Evolutionary conservation across 768 basidiomycete species (phyloP).

Genomic region (Dentipellis fragilis): DNA sequence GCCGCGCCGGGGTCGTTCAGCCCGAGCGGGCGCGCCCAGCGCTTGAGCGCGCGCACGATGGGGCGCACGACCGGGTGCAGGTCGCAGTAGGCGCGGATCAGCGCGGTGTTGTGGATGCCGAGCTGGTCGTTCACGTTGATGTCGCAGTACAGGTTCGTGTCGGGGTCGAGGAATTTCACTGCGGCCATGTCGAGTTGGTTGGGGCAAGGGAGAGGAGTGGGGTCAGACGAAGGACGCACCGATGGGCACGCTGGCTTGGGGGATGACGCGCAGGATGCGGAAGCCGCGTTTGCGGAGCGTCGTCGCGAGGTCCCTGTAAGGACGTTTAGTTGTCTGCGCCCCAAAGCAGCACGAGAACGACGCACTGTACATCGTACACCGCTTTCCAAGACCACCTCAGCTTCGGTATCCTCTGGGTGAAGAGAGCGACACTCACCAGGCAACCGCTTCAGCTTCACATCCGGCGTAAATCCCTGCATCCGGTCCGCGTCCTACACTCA

Average conservation of each 20-base stretch:
- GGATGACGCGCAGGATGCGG: constrained; percentile 14
- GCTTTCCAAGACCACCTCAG: constrained; percentile 12
- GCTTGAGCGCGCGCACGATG: constrained; percentile 40
- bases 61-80: constrained; percentile 33
- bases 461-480: constrained; percentile 21
- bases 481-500: constrained; percentile 22
- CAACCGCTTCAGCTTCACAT: constrained; percentile 15
- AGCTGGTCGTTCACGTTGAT: constrained; percentile 56
- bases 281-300: constrained; percentile 24
- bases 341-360: not conserved
- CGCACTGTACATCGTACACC: constrained; percentile 23
- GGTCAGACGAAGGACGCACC: constrained; percentile 15
- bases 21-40: constrained; percentile 46
- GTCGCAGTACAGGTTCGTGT: constrained; percentile 34
- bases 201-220: not conserved
- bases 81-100: constrained; percentile 43
- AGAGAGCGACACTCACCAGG: constrained; percentile 19
- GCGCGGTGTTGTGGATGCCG: constrained; percentile 38
- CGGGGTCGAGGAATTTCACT: constrained; percentile 46
- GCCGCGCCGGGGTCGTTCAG: constrained; percentile 33
- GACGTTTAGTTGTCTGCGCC: not conserved
- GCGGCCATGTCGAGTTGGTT: not conserved
- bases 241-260: constrained; percentile 27
- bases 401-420: not conserved
- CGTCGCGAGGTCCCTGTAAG: constrained; percentile 22